A percentile compares a stretch with the other conserved stretches of the same genome.
These are phyloP conservation scores for Chloranthus sessilifolius DNA, from an alignment of 164 flowering plant genomes.

Conservation along the genomic window DNA sequence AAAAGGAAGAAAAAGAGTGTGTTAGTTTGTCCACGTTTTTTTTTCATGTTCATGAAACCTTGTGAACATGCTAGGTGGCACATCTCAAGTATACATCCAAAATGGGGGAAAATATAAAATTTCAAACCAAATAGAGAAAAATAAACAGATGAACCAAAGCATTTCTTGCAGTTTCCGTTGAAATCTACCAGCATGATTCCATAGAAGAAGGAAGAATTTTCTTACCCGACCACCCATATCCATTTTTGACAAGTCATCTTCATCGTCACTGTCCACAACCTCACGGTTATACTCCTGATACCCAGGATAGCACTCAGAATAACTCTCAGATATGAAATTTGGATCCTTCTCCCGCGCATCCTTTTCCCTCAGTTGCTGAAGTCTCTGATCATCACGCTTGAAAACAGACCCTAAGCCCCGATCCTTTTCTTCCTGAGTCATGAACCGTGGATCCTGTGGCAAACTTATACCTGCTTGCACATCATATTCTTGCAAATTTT, in stretches of 20 bases:
- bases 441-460: conserved; percentile 70
- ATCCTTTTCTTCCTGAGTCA: conserved; percentile 99
- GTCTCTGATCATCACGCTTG: conserved; percentile 93
- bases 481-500: conserved; percentile 53
- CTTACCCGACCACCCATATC: conserved; percentile 99
- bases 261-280: conserved; percentile 90
- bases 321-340: conserved; percentile 93
- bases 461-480: conserved; percentile 35
- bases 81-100: too few species aligned
- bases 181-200: neutral
- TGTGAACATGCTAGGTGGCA: too few species aligned
- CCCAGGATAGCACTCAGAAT: conserved; percentile 98
- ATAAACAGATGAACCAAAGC: neutral
- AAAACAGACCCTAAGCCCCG: conserved; percentile 98
- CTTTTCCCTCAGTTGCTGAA: conserved; percentile 89
- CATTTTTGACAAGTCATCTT: conserved; percentile 94
- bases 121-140: too few species aligned
- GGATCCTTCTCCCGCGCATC: conserved; percentile 99
- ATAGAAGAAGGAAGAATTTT: neutral
- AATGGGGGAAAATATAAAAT: too few species aligned
- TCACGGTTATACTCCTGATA: conserved; percentile 97
- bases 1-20: too few species aligned
- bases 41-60: too few species aligned
- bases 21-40: too few species aligned
- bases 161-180: neutral